Base-by-base conservation (phyloP, 164 flowering plant species). In the Buxus sempervirens region DNA sequence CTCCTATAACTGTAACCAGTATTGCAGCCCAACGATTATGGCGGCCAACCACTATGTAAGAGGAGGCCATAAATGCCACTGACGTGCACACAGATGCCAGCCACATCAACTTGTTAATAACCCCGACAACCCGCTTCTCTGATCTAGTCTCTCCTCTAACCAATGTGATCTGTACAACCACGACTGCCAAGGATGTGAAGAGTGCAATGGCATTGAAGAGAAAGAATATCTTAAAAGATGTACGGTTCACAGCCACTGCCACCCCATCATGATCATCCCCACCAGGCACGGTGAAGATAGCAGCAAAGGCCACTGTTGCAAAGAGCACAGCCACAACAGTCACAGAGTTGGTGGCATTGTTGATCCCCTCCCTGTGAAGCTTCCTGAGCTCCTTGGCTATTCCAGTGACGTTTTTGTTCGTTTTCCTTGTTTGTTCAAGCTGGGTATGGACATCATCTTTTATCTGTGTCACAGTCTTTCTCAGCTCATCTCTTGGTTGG, bases 91-190 rank as follows among this genome's bases (percentile, higher is more conserved):
- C 89, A 27, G 96, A 82, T 24, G 96, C 96, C 68, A 90, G 65
- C 96, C 92, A 90, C 96, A 90, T 90, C 66, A 90, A 62, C 81
- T 90, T 90, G 69, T 90, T 90, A 74, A 90, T 90, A 67, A 90
- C 85, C 69, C 74, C 85, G 56, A 86, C 84, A 9, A 88, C 92
- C 66, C 78, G 68, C 71, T 85, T 84, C 78, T 85, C 96, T 0
- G 90, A 66, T 72, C 86, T 86, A 24, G 86, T 79, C 79, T 88
- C 96, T 24, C 92, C 92, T 66, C 96, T 80, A 5, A 90, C 96
- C 57, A 90, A 51, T 0, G 96, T 86, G 67, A 88, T 90, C 65
- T 90, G 96, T 28, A 90, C 91, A 62, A 90, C 86, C 72, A 90
- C 96, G 0, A 90, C 93, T 9, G 93, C 92, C 78, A 90, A 67